Evolutionary conservation across 1,284 basidiomycete species (phyloP), one percentile per base, ranked within the genome.

Genomic region (Heterobasidion parviporum): DNA sequence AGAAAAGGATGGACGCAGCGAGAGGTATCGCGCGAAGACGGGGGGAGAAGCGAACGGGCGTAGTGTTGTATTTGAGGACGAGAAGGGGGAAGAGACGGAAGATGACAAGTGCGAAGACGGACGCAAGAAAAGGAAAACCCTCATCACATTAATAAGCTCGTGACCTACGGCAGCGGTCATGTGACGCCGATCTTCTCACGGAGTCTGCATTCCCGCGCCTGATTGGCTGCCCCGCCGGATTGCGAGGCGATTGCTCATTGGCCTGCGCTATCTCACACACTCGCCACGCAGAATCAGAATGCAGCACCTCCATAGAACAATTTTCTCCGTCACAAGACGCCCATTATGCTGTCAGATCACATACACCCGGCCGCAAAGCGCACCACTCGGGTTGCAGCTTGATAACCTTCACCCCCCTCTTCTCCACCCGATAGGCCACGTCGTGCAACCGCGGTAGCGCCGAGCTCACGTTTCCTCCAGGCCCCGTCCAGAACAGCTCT

Each of bases 401-500:
- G 58, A 83, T 82, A 7, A 89, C 82, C 1, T 70, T 68, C 7
- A 92, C 74, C 34, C 90, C 90, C 45, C 85, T 72, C 61, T 81
- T 74, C 16, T 83, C 80, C 70, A 92, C 77, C 36, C 90, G 76
- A 69, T 78, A 89, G 38, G 78, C 73, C 32, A 88, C 64, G 62
- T 92, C 90, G 62, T 94, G 85, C 61, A 95, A 74, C 49, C 92
- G 79, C 15, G 84, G 80, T 16, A 44, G 70, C 1, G 92, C 92
- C 46, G 81, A 72, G 1, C 67, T 71, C 32, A 80, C 73, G 62
- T 82, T 77, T 9, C 80, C 74, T 0, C 69, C 72, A 0, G 78
- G 75, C 0, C 92, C 88, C 1, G 80, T 83, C 91, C 91, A 94
- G 71, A 88, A 93, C n/a, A 93, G 67, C 73, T 94, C 91, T 0